Base-by-base conservation (phyloP, 805 yeast genomes). In the Barnettozyma sp. region DNA sequence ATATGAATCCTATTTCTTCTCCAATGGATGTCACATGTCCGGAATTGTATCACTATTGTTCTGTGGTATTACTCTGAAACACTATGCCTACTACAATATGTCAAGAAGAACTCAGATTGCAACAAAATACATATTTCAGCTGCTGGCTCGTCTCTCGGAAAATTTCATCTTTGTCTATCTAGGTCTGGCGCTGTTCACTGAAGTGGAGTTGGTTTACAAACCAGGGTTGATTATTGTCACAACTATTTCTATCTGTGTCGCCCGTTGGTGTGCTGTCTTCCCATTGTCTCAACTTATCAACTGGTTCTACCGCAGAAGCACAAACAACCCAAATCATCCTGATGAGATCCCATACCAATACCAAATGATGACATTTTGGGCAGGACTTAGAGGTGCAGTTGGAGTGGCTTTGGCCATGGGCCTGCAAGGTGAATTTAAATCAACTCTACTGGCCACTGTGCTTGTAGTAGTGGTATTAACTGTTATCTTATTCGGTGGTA, bases 361-460 rank as follows among this genome's bases (percentile, higher is more conserved):
- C 59, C 98, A 92, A 62, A 86, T 87, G 84, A 92, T 92, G 98
- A 86, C 90, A 34, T 92, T 92, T 58, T 92, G 99, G 99, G 98
- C 98, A 3, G 99, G 99, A 4, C 67, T 92, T 38, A 71, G 99
- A 54, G 99, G 99, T 41, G 99, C 99, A 1, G 99, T 92, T 23
- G 99, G 99, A 45, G 99, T 92, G 5, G 99, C 98, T 0, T 71
- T 92, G 52, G 98, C 98, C 0, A 86, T 94, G 78, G 98, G 98
- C 11, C 65, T 92, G 26, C 95, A 85, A 60, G 98, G 97, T 42
- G 96, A 90, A 53, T 78, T 84, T 38, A 90, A 88, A 45, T 78
- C 80, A 54, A 78, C 95, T 0, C 65, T 92, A 35, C 63, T 90
- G 36, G 99, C 98, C 3, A 94, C 98, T 0, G 96, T 94, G 1